Evolutionary conservation across 345 rosid genomes (phyloP).

Genomic region (Syzygium oleosum): DNA sequence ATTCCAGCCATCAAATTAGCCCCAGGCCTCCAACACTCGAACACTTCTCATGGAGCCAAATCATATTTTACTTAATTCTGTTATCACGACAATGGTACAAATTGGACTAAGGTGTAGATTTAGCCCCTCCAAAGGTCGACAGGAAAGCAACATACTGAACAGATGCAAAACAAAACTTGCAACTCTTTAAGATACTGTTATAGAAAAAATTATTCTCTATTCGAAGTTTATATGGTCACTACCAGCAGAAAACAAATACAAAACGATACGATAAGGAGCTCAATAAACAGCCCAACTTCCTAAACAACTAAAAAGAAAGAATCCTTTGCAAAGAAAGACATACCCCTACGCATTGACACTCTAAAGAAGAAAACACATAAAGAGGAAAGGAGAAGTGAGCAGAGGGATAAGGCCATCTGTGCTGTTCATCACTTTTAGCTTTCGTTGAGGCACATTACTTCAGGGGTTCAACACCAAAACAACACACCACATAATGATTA

Average conservation of each 20-base stretch:
- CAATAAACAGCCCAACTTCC: not conserved
- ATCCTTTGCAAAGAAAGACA: not conserved
- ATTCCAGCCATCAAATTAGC: not conserved
- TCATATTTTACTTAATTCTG: not conserved
- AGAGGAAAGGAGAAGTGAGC: not conserved
- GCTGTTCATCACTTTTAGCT: not conserved
- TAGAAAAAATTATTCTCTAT: not conserved
- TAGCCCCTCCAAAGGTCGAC: not conserved
- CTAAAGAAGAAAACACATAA: not conserved
- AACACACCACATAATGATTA: not conserved
- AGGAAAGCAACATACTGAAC: not conserved
- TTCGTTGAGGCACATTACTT: not conserved
- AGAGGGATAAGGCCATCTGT: not conserved
- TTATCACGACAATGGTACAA: not conserved
- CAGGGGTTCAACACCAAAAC: not conserved
- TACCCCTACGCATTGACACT: not conserved
- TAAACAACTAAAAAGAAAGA: not conserved
- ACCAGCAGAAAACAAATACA: not conserved
- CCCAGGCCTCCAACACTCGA: not conserved
- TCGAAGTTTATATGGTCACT: not conserved
- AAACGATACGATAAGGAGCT: not conserved
- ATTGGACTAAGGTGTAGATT: not conserved
- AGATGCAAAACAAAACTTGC: not conserved
- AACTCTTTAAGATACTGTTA: not conserved
- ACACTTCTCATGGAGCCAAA: not conserved